A percentile compares a stretch with the other conserved stretches of the same genome.
Conservation (phyloP, 2,329 filamentous ascomycete species). For the Ascochyta clinopodiicola region DNA sequence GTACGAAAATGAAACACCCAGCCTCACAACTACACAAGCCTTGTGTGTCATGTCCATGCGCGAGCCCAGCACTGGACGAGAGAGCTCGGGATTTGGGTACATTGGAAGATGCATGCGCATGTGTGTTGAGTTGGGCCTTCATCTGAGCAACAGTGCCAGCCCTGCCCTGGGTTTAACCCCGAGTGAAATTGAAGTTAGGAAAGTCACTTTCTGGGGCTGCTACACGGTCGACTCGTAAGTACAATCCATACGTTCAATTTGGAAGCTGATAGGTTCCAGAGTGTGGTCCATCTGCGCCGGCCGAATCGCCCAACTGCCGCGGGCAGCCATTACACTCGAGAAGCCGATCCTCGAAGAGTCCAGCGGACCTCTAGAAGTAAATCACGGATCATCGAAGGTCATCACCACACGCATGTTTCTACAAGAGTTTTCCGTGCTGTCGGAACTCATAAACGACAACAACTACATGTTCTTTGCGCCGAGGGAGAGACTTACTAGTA, state of each 20-base stretch:
- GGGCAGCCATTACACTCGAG: slow-evolving; percentile 57
- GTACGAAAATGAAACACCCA: slow-evolving; percentile 63
- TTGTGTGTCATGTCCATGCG: slow-evolving; percentile 77
- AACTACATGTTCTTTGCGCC: slow-evolving; percentile 76
- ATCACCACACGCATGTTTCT: slow-evolving; percentile 47
- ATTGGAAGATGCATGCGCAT: slow-evolving; percentile 75
- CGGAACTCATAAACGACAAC: slow-evolving; percentile 75
- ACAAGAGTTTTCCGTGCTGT: slow-evolving; percentile 70
- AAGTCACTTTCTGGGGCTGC: slow-evolving; percentile 61
- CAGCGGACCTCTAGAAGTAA: slow-evolving; percentile 53
- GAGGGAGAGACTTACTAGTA: slow-evolving; percentile 67
- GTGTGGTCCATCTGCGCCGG: slow-evolving; percentile 56
- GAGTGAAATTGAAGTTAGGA: slow-evolving; percentile 57
- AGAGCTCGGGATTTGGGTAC: slow-evolving; percentile 76
- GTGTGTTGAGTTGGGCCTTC: slow-evolving; percentile 74
- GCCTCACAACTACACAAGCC: slow-evolving; percentile 74
- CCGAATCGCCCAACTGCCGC: slow-evolving; percentile 56
- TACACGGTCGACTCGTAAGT: slow-evolving; percentile 58
- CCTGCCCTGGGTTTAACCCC: slow-evolving; percentile 42
- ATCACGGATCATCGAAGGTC: slow-evolving; percentile 17
- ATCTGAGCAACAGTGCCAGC: slow-evolving; percentile 54
- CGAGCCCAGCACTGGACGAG: slow-evolving; percentile 74
- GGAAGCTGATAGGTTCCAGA: slow-evolving; percentile 29
- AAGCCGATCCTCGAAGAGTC: slow-evolving; percentile 65
- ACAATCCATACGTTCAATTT: background rate